phyloP scores from a whole-genome alignment of 805 yeast species.

The Ogataea paraovalis region DNA sequence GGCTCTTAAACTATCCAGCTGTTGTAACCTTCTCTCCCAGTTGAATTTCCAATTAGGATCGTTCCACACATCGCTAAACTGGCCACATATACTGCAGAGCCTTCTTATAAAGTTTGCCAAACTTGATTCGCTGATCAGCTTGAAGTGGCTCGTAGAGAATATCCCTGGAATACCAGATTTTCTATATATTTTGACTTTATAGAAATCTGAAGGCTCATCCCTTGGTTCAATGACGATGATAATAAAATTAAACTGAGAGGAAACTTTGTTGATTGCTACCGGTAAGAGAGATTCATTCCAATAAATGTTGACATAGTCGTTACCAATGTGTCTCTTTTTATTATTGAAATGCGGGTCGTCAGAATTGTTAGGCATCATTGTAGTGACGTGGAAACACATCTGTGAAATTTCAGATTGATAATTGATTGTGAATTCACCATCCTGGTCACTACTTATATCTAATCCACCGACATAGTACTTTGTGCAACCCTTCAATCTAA shows the following conservation, averaged over 20 bases:
- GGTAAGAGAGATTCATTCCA: slow-evolving; percentile 71
- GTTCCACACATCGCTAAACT: slow-evolving; percentile 76
- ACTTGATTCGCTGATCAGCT: slow-evolving; percentile 57
- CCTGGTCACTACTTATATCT: slow-evolving; percentile 63
- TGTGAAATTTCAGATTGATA: slow-evolving; percentile 73
- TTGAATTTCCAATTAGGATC: slow-evolving; percentile 52
- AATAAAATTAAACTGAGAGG: slow-evolving; percentile 79
- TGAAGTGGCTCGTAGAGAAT: slow-evolving; percentile 72
- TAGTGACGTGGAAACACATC: slow-evolving; percentile 72
- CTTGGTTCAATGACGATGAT: slow-evolving; percentile 71
- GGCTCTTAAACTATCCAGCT: slow-evolving; percentile 33
- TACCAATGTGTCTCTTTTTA: slow-evolving; percentile 85
- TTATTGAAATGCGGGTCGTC: slow-evolving; percentile 41
- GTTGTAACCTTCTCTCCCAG: slow-evolving; percentile 67
- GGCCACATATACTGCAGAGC: slow-evolving; percentile 59
- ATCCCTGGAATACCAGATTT: slow-evolving; percentile 72
- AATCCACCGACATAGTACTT: slow-evolving; percentile 71
- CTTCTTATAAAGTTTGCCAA: slow-evolving; percentile 65
- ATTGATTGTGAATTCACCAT: slow-evolving; percentile 71
- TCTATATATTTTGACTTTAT: slow-evolving; percentile 60
- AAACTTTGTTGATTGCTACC: slow-evolving; percentile 66
- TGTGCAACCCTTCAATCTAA: slow-evolving; percentile 52
- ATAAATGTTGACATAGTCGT: slow-evolving; percentile 74
- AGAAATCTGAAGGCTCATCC: slow-evolving; percentile 30
- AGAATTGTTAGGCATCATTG: slow-evolving; percentile 65